Conservation (phyloP, 768 basidiomycete species). For the Phaffia australis region DNA sequence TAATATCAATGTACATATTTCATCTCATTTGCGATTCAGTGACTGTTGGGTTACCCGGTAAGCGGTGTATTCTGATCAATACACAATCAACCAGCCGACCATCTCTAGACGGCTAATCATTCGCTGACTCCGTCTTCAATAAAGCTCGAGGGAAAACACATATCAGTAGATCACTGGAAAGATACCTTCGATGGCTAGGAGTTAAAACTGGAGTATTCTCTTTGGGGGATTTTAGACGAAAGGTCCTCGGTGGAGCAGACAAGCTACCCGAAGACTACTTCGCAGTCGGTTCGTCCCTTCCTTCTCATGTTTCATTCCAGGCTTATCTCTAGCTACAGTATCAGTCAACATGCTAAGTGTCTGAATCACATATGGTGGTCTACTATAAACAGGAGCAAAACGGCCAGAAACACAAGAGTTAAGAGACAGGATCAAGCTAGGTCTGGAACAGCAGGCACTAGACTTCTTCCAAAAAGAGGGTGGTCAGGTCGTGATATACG, state of each 20-base stretch:
- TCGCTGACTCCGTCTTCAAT: background rate
- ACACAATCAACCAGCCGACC: background rate
- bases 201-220: conserved; percentile 92
- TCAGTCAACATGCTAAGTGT: background rate
- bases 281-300: conserved; percentile 49
- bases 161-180: conserved; percentile 84
- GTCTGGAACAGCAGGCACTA: conserved; percentile 81
- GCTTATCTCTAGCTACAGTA: background rate
- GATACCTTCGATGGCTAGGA: conserved; percentile 97
- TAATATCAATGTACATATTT: background rate
- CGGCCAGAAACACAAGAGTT: conserved; percentile 67
- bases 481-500: conserved; percentile 96
- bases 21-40: conserved; percentile 43
- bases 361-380: background rate
- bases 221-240: conserved; percentile 85
- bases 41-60: conserved; percentile 73
- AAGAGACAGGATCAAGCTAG: conserved; percentile 59
- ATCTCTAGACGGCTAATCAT: background rate
- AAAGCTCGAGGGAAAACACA: conserved; percentile 87
- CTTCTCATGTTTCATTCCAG: background rate
- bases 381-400: conserved; percentile 42
- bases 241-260: conserved; percentile 75
- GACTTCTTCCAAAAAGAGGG: conserved; percentile 65
- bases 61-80: conserved; percentile 9
- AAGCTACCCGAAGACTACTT: conserved; percentile 90